Evolutionary conservation across 805 yeast species (phyloP).

Genomic region (Jamesozyma hellenica): DNA sequence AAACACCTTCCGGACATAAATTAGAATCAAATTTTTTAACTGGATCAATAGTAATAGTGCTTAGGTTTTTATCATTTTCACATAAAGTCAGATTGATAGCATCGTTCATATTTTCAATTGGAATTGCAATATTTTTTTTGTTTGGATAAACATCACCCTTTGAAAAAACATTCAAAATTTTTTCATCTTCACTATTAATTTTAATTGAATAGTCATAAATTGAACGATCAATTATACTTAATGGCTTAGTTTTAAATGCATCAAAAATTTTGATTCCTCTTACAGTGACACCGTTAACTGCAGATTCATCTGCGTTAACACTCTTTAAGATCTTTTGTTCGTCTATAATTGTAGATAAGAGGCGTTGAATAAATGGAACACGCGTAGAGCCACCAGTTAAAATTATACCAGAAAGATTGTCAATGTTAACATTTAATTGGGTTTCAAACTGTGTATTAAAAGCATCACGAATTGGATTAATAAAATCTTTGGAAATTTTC

Average conservation of each 20-base stretch:
- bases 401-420: conserved; percentile 53
- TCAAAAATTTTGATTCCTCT: conserved; percentile 70
- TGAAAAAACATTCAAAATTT: conserved; percentile 36
- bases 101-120: conserved; percentile 25
- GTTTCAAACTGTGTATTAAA: conserved; percentile 31
- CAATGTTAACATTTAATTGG: conserved; percentile 21
- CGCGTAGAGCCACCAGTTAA: conserved; percentile 87
- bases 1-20: conserved; percentile 33
- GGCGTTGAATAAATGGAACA: conserved; percentile 75
- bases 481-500: conserved; percentile 33
- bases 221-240: conserved; percentile 49
- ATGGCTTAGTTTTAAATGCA: conserved; percentile 48
- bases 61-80: conserved; percentile 16
- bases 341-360: conserved; percentile 44
- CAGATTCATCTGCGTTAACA: conserved; percentile 93
- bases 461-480: conserved; percentile 46
- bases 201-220: conserved; percentile 40
- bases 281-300: conserved; percentile 80
- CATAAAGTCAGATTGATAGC: conserved; percentile 29
- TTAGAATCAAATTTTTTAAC: conserved; percentile 29
- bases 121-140: conserved; percentile 27
- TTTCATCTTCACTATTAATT: conserved; percentile 21
- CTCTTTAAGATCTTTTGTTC: conserved; percentile 60
- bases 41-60: conserved; percentile 9
- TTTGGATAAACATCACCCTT: conserved; percentile 34